A percentile compares a stretch with the other conserved stretches of the same genome.
These are phyloP conservation scores for Candida buenavistaensis DNA, from an alignment of 1,139 yeast genomes.

Conservation along the genomic window DNA sequence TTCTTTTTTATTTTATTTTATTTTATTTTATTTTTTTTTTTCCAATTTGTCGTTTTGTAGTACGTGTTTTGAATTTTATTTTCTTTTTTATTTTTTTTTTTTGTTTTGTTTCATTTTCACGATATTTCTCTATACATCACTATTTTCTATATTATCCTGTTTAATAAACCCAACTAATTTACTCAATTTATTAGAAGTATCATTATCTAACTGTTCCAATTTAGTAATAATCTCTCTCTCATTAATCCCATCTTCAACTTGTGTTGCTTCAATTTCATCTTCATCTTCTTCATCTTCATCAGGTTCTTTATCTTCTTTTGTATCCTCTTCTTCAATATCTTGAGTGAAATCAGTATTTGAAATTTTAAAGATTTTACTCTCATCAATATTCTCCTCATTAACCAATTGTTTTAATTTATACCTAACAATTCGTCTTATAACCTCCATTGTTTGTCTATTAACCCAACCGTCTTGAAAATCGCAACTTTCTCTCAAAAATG, in stretches of 20 bases:
- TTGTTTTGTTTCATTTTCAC: constrained; percentile 1
- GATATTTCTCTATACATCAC: constrained; percentile 2
- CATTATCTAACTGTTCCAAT: constrained; percentile 34
- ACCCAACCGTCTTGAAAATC: constrained; percentile 76
- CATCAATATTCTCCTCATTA: constrained; percentile 43
- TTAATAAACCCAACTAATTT: constrained; percentile 48
- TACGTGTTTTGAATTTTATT: constrained; percentile 2
- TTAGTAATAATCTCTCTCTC: constrained; percentile 27
- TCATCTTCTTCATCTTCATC: constrained; percentile 26
- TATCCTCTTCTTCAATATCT: constrained; percentile 24
- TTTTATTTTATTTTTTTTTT: constrained; percentile 2
- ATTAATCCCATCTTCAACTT: constrained; percentile 15
- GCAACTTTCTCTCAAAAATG: constrained; percentile 43
- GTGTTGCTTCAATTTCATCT: constrained; percentile 20
- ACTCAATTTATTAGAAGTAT: constrained; percentile 37
- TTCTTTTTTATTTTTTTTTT: constrained; percentile 2
- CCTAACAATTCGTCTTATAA: constrained; percentile 67
- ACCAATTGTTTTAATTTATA: constrained; percentile 65
- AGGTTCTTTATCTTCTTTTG: constrained; percentile 17
- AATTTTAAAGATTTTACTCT: constrained; percentile 42
- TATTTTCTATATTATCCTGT: constrained; percentile 32
- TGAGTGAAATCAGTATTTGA: constrained; percentile 39
- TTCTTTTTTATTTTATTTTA: constrained; percentile 1
- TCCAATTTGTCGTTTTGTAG: background rate
- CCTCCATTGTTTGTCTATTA: constrained; percentile 57